phyloP scores from a whole-genome alignment of 139 green algal genomes.

The Coelastrella sp. region DNA sequence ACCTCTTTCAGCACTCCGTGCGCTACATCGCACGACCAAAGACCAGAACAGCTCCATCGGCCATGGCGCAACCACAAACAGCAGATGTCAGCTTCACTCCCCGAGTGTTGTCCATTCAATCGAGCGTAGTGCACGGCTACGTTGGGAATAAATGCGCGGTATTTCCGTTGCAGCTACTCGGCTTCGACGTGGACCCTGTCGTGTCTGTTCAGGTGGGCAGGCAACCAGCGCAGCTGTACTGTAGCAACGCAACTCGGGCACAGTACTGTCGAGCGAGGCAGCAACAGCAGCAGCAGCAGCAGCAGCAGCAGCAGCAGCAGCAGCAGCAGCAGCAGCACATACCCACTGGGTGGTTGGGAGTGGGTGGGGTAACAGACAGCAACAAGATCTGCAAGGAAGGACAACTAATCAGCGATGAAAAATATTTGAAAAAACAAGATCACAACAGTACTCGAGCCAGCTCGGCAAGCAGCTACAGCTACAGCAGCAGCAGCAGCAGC shows the following conservation, averaged over 20 bases:
- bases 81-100: background rate
- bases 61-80: background rate
- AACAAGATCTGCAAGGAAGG: too few relatives aligned
- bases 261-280: background rate
- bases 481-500: background rate
- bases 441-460: too few relatives aligned
- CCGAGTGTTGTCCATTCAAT: slow-evolving; percentile 88
- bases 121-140: slow-evolving; percentile 84
- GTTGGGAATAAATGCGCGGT: slow-evolving; percentile 89
- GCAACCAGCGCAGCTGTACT: slow-evolving; percentile 8
- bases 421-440: too few relatives aligned
- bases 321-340: background rate
- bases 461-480: too few relatives aligned
- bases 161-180: slow-evolving; percentile 93
- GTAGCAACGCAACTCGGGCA: background rate
- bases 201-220: slow-evolving; percentile 69
- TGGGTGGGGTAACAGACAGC: too few relatives aligned
- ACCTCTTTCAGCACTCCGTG: too few relatives aligned
- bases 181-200: slow-evolving; percentile 93
- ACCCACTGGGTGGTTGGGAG: too few relatives aligned
- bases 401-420: too few relatives aligned
- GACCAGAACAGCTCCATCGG: too few relatives aligned
- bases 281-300: background rate
- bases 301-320: background rate
- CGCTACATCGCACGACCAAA: too few relatives aligned